phyloP scores from a whole-genome alignment of 1,284 basidiomycete genomes.

The Papiliotrema terrestris region DNA sequence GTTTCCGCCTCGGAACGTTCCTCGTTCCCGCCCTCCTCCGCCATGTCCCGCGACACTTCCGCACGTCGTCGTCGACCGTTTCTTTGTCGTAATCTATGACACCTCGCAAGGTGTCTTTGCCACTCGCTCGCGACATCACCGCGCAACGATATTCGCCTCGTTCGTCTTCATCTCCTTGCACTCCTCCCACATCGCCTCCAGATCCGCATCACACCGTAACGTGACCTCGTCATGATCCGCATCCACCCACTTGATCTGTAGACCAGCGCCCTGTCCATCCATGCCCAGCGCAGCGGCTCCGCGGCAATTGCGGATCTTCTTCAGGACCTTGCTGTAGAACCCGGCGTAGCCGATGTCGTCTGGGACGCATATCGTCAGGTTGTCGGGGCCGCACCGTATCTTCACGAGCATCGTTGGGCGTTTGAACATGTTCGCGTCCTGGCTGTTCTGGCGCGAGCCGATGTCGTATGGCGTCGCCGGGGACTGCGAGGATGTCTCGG shows the following conservation, averaged over 20 bases:
- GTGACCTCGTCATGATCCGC: slow-evolving; percentile 42
- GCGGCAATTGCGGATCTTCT: slow-evolving; percentile 86
- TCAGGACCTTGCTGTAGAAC: slow-evolving; percentile 81
- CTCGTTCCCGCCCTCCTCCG: too few relatives aligned
- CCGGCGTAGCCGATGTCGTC: slow-evolving; percentile 57
- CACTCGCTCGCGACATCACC: not conserved
- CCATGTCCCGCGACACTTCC: too few relatives aligned
- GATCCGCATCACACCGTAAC: slow-evolving; percentile 39
- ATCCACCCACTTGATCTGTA: slow-evolving; percentile 45
- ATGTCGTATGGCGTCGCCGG: slow-evolving; percentile 52
- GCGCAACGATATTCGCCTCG: slow-evolving; percentile 4
- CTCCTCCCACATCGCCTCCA: slow-evolving; percentile 43
- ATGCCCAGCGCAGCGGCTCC: slow-evolving; percentile 52
- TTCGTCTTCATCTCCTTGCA: slow-evolving; percentile 18
- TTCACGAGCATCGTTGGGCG: slow-evolving; percentile 55
- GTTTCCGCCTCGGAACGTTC: too few relatives aligned
- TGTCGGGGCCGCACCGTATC: slow-evolving; percentile 37
- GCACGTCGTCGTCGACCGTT: too few relatives aligned
- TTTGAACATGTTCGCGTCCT: slow-evolving; percentile 6
- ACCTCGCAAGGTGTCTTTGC: too few relatives aligned
- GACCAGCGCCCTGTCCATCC: slow-evolving; percentile 61
- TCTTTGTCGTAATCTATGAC: too few relatives aligned
- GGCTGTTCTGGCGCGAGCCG: slow-evolving; percentile 8
- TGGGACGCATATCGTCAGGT: slow-evolving; percentile 1
- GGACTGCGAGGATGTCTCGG: slow-evolving; percentile 43